Conservation (phyloP, 1,139 yeast genomes). For the Candida freyschussii region DNA sequence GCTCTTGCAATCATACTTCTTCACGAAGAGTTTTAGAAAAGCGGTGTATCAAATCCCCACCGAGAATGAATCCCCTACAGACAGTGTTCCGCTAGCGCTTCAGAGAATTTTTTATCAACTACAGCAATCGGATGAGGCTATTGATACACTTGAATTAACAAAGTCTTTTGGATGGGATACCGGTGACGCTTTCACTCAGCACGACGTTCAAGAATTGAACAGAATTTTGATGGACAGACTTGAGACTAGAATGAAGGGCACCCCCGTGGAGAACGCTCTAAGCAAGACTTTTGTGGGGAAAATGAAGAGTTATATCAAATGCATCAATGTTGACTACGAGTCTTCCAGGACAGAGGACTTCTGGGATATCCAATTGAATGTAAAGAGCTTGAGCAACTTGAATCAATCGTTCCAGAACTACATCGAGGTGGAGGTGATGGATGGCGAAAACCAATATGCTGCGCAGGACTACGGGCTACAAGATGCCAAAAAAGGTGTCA, state of each 20-base stretch:
- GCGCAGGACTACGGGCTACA: constrained; percentile 92
- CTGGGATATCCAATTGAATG: constrained; percentile 97
- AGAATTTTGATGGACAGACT: constrained; percentile 93
- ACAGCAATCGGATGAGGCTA: constrained; percentile 66
- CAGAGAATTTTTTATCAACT: constrained; percentile 83
- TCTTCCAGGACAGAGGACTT: constrained; percentile 90
- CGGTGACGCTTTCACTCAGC: constrained; percentile 94
- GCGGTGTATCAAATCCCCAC: constrained; percentile 91
- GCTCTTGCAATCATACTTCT: constrained; percentile 80
- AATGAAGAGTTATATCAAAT: constrained; percentile 91
- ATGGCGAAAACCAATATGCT: constrained; percentile 93
- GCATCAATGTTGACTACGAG: constrained; percentile 93
- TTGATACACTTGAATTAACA: constrained; percentile 83
- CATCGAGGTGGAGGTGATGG: constrained; percentile 80
- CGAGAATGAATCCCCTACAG: constrained; percentile 44
- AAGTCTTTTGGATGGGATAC: constrained; percentile 97
- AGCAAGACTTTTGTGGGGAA: constrained; percentile 90
- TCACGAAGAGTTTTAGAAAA: constrained; percentile 76
- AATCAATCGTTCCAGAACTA: constrained; percentile 79
- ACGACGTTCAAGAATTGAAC: constrained; percentile 94
- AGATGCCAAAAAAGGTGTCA: constrained; percentile 96
- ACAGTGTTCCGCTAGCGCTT: constrained; percentile 73
- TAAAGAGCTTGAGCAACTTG: constrained; percentile 71
- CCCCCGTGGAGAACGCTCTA: constrained; percentile 73
- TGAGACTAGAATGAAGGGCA: constrained; percentile 89